Base-by-base conservation (phyloP, 164 flowering plant genomes). In the Echeveria elegans region DNA sequence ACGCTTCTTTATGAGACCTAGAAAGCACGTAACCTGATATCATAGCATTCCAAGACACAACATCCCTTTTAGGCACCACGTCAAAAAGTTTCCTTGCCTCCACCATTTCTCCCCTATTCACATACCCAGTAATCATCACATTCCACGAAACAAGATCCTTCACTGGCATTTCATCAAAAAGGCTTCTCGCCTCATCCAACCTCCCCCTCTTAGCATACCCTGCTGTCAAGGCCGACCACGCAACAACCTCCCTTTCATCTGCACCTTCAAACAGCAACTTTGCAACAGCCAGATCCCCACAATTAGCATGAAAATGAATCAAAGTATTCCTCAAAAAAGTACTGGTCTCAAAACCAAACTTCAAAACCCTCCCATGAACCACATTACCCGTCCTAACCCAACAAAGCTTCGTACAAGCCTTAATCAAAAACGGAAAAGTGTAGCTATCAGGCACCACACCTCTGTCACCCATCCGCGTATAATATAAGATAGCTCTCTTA, bases 111-210 rank as follows among this genome's bases (percentile, higher is more conserved):
- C 89, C 88, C 21, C 76, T 45, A 78, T 88, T 86, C 0, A 71
- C 85, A 74, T 87, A 89, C 10, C 79, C 89, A 11, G 87, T 85
- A 32, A 89, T 82, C 96, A 88, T 86, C 38, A 88, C 96, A 77
- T 90, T 90, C 96, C 93, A 90, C 50, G 96, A 83, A 67, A 88
- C 83, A 81, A 83, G 73, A 75, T 87, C 96, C 59, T 79, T 90
- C 6, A 70, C 76, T 0, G 96, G 96, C 87, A 88, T 86, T 63
- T 78, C 79, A 70, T 87, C 86, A 68, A 89, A 89, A 8, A 85
- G 68, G 38, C 34, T 36, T 63, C 89, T 74, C 0, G 89, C 96
- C 62, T 66, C 69, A n/a, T 16, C 72, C 71, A 87, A 34, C 23
- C 81, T 76, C 21, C 92, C 89, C 58, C 93, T 75, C 62, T 77